Base-by-base conservation (phyloP, 345 rosid genomes). In the Moricandia arvensis region DNA sequence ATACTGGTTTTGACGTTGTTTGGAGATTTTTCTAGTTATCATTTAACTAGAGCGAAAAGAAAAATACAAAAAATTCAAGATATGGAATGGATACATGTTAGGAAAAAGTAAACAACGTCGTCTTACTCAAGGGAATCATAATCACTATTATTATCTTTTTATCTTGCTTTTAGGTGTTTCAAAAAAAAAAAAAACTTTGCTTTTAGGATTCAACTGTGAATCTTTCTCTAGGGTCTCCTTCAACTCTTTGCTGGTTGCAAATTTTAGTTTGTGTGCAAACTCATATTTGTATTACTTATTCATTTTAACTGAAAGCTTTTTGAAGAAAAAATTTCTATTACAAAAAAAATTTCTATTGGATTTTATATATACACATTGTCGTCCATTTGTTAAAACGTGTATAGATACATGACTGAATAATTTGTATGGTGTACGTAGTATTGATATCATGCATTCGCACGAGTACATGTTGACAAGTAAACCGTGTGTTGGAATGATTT, bases 401-500 rank as follows among this genome's bases (percentile, higher is more conserved):
- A 17, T 51, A 51, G 2, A 21, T 4, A 51, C 58, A 7, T 18
- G 29, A 9, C 6, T 55, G 31, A 55, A 55, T 24, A 24, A 24
- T 24, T 10, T 24, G 10, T 57, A 57, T 57, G 60, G 33, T 57
- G 33, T 57, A 24, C 24, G 60, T 55, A 9, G 15, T 4, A 55
- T 57, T 10, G 3, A 57, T 57, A 7, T 8, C 27, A 53, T 53
- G 15, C 61, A 65, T 64, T 12, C 55, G 12, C 35, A 64, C 35
- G 18, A 67, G 45, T 54, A 30, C 31, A 67, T 51, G 59, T 29
- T 51, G 71, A 65, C 18, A 17, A 31, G 72, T 33, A 68, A 58
- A 5, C n/a, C 29, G 21, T 59, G 21, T 30, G 37, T 59, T 59
- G 27, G 41, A 66, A 47, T 45, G 35, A 8, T 66, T 27, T 4